Base-by-base conservation (phyloP, 2,329 filamentous ascomycete genomes). In the Didymella exigua region DNA sequence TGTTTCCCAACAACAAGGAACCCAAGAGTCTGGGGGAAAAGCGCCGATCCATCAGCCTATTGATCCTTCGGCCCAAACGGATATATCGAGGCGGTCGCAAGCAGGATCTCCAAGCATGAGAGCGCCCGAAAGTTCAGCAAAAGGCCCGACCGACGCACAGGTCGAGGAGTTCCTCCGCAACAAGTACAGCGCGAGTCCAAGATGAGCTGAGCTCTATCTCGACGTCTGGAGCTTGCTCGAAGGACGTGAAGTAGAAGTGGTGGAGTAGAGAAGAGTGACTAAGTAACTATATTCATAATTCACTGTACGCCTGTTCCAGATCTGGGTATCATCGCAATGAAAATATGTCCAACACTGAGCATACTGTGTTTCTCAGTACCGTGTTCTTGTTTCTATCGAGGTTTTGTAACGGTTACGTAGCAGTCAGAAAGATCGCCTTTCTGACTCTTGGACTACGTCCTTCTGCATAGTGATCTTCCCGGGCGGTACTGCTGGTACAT, bases 381-480 rank as follows among this genome's bases (percentile, higher is more conserved):
- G 16, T 41, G 6, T 31, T 30, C 16, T 48, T 18, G 23, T 29
- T 11, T 24, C 16, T 33, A 29, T 26, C 11, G 10, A 43, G 4
- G 10, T 11, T 11, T 30, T 5, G 16, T 42, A 2, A 27, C n/a
- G 3, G 7, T 16, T 31, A 16, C 5, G n/a, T 37, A 24, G 31
- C 21, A 27, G 27, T 50, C 36, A 55, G 24, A 37, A 50, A 7
- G 52, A 50, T 19, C 46, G 52, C 29, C 52, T 34, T 30, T 68
- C 65, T 3, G 62, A 61, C 26, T 63, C 58, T 42, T 66, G 54
- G 33, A 61, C 57, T 2, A 72, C 54, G 38, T 70, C 58, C n/a
- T 54, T 70, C 31, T 72, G 60, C 61, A 62, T 56, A 0, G 63
- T 70, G 30, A 73, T 71, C 3, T 63, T 62, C 6, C 63, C 66